A percentile compares a stretch with the other conserved stretches of the same genome.
phyloP scores from a whole-genome alignment of 108 stramenopile genomes.

The Mayamaea pseudoterrestris region DNA sequence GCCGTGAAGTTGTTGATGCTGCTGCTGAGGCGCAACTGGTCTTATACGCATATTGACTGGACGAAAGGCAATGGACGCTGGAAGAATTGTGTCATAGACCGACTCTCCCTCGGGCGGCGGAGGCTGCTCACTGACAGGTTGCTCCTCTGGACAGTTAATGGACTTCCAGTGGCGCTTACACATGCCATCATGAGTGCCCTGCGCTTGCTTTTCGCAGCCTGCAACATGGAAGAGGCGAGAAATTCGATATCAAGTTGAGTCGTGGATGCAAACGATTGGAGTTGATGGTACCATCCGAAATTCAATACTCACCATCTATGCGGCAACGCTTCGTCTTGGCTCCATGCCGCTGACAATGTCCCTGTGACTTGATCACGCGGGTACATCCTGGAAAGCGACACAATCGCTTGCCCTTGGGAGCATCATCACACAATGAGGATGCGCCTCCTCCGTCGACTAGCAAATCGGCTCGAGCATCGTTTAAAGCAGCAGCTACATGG shows the following conservation, averaged over 20 bases:
- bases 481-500: too few relatives aligned
- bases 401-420: too few relatives aligned
- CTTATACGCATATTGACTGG: constrained; percentile 4
- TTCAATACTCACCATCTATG: too few relatives aligned
- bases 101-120: constrained; percentile 31
- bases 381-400: constrained; percentile 37
- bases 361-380: constrained; percentile 45
- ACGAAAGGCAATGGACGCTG: constrained; percentile 34
- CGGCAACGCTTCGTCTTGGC: constrained; percentile 65
- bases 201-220: constrained; percentile 47
- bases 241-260: too few relatives aligned
- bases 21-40: too few relatives aligned
- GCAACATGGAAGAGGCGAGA: too few relatives aligned
- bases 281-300: too few relatives aligned
- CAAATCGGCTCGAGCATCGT: too few relatives aligned
- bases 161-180: constrained; percentile 63
- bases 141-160: constrained; percentile 22
- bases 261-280: too few relatives aligned
- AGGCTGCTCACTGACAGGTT: constrained; percentile 11
- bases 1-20: too few relatives aligned
- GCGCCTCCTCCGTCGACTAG: too few relatives aligned
- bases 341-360: constrained; percentile 62
- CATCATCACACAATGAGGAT: too few relatives aligned
- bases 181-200: constrained; percentile 43
- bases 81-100: constrained; percentile 54